Evolutionary conservation across 176 grass and related monocot species (phyloP).

Genomic region (Aegilops sharonensis): DNA sequence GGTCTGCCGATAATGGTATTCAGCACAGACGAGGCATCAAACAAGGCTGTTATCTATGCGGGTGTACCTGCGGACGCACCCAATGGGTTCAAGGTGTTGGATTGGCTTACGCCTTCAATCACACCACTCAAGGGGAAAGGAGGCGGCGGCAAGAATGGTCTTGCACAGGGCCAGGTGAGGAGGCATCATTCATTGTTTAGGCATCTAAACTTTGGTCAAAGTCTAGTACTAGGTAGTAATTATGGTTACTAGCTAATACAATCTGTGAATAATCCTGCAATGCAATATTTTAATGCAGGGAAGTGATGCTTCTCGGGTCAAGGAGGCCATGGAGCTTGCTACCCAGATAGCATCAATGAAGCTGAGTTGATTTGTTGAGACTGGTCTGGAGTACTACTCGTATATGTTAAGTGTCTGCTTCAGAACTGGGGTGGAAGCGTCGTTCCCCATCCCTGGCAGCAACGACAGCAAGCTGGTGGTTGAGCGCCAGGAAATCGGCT

Average conservation of each 20-base stretch:
- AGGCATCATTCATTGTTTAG: neutral
- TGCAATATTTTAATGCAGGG: slow-evolving; percentile 40
- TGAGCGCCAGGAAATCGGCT: no score
- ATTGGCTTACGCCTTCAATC: slow-evolving; percentile 76
- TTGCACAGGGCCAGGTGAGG: slow-evolving; percentile 87
- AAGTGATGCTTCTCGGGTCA: slow-evolving; percentile 57
- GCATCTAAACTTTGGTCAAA: neutral
- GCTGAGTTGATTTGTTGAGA: neutral
- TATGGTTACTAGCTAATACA: no score
- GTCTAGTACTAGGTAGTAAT: neutral
- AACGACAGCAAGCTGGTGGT: no score
- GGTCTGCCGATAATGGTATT: slow-evolving; percentile 71
- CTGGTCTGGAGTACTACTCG: no score
- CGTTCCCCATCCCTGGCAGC: no score
- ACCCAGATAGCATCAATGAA: slow-evolving; percentile 66
- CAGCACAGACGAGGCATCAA: slow-evolving; percentile 64
- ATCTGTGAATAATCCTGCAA: neutral
- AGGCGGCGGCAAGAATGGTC: slow-evolving; percentile 81
- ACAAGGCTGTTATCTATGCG: slow-evolving; percentile 83
- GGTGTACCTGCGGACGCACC: slow-evolving; percentile 50
- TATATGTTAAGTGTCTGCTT: no score
- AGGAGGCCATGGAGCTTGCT: slow-evolving; percentile 79
- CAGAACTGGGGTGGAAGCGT: no score
- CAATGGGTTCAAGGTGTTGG: slow-evolving; percentile 59
- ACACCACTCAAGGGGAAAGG: slow-evolving; percentile 78